Evolutionary conservation across 2,329 filamentous ascomycete species (phyloP).

Genomic region (Acrocalymma vagum): DNA sequence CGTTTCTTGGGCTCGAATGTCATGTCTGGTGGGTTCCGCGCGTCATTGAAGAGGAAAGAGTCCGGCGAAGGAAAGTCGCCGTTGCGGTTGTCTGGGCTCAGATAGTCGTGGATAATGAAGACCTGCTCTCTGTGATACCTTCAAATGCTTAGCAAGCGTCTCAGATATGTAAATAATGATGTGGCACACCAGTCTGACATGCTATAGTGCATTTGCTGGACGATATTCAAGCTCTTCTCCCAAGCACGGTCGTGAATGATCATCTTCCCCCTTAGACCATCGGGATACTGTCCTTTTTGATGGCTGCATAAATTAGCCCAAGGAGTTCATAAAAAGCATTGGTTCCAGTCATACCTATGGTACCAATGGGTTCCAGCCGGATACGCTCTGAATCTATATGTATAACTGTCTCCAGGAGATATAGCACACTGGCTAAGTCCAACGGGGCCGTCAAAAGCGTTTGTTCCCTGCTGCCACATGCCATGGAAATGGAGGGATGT

Average conservation of each 20-base stretch:
- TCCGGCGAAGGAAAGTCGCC: conserved; percentile 72
- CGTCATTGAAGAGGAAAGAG: conserved; percentile 76
- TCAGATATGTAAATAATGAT: conserved; percentile 40
- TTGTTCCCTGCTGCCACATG: conserved; percentile 77
- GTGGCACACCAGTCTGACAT: conserved; percentile 72
- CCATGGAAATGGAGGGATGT: conserved; percentile 80
- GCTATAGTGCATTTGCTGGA: conserved; percentile 68
- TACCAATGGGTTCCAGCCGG: conserved; percentile 68
- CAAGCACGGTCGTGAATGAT: conserved; percentile 67
- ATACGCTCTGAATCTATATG: conserved; percentile 70
- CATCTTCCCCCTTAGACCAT: conserved; percentile 72
- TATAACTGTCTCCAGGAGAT: conserved; percentile 68
- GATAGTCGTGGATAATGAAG: conserved; percentile 56
- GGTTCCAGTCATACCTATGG: conserved; percentile 73
- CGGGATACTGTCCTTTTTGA: conserved; percentile 65
- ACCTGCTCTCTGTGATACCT: conserved; percentile 68
- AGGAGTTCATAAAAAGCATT: too few species aligned
- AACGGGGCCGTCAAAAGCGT: conserved; percentile 74
- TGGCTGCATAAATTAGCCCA: conserved; percentile 60
- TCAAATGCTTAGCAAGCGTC: too few species aligned
- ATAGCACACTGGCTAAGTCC: conserved; percentile 66
- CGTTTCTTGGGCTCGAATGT: conserved; percentile 69
- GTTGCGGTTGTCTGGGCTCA: conserved; percentile 53
- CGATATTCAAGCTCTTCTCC: conserved; percentile 58
- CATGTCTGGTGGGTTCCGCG: conserved; percentile 63